phyloP scores from a whole-genome alignment of 441 rosid species.

The Pelargonium citronellum region DNA sequence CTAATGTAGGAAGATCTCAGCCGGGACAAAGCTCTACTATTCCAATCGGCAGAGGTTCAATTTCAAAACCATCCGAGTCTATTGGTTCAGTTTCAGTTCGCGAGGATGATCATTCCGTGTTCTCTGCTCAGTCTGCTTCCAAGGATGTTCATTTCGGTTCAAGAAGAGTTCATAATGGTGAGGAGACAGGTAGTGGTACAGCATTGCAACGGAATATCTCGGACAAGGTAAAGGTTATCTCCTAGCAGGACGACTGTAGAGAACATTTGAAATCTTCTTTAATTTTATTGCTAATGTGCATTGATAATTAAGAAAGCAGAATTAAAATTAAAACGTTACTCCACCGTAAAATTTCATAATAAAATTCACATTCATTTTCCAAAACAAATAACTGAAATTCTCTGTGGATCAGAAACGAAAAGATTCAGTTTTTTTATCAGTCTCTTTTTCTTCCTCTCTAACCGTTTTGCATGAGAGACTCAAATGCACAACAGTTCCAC shows the following conservation, averaged over 20 bases:
- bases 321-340: too few species aligned
- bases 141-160: conserved; percentile 7
- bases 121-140: conserved; percentile 15
- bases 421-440: too few species aligned
- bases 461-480: too few species aligned
- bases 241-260: conserved; percentile 18
- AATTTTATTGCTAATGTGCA: too few species aligned
- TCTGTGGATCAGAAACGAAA: too few species aligned
- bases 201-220: neutral
- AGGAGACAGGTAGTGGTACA: conserved; percentile 7
- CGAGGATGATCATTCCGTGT: neutral
- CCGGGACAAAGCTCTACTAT: conserved; percentile 11
- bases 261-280: neutral
- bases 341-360: too few species aligned
- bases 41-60: conserved; percentile 1
- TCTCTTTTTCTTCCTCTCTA: too few species aligned
- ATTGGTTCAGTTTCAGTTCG: neutral
- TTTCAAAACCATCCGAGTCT: conserved; percentile 11
- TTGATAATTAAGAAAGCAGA: too few species aligned
- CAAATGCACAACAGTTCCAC: too few species aligned
- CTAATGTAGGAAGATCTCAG: neutral
- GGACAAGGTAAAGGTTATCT: conserved; percentile 1
- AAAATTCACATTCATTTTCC: too few species aligned
- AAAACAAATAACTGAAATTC: too few species aligned
- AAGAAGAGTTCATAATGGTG: conserved; percentile 15